Evolutionary conservation across 2,329 filamentous ascomycete species (phyloP), one percentile per base, ranked within the genome.

Genomic region (Neophaeococcomyces aloes): DNA sequence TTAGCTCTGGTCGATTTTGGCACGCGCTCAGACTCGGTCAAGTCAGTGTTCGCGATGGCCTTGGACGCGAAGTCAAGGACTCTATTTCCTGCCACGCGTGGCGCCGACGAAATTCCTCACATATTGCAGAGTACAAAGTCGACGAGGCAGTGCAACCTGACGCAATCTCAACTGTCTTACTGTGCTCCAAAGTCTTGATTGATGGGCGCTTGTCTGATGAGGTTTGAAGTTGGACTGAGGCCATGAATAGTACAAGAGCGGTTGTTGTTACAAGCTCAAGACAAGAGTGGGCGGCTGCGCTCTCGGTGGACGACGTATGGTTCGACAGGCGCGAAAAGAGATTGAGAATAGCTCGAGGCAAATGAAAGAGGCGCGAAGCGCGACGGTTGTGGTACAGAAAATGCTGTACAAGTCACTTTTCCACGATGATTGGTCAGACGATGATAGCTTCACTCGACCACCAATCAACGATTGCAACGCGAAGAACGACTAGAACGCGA

Each of bases 401-500:
- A 5, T 8, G 38, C 23, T 7, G 3, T 14, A 10, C 13, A 14
- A 7, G 8, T 7, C 10, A 3, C 30, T 34, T 50, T 32, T 6
- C 41, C 25, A 27, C 11, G 31, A 31, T 47, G 38, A 38, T 45
- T 55, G n/a, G 47, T 38, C 32, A 53, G 49, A 23, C 43, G 48
- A 19, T 39, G n/a, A n/a, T n/a, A n/a, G n/a, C n/a, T n/a, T n/a
- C n/a, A n/a, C n/a, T n/a, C n/a, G n/a, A n/a, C n/a, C n/a, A n/a
- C 38, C 44, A 41, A 40, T 30, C 11, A 33, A 29, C 23, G 29
- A 15, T 5, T 11, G 10, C 13, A 36, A 44, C 47, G 43, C 47
- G 47, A 19, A 27, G 14, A n/a, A 19, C 38, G 38, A n/a, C 30
- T 32, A 32, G 19, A 8, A 13, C 38, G 27, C 38, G 38, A 36